A percentile compares a stretch with the other conserved stretches of the same genome.
Evolutionary conservation across 1,284 basidiomycete genomes (phyloP).

Genomic region (Pseudozyma flocculosa): DNA sequence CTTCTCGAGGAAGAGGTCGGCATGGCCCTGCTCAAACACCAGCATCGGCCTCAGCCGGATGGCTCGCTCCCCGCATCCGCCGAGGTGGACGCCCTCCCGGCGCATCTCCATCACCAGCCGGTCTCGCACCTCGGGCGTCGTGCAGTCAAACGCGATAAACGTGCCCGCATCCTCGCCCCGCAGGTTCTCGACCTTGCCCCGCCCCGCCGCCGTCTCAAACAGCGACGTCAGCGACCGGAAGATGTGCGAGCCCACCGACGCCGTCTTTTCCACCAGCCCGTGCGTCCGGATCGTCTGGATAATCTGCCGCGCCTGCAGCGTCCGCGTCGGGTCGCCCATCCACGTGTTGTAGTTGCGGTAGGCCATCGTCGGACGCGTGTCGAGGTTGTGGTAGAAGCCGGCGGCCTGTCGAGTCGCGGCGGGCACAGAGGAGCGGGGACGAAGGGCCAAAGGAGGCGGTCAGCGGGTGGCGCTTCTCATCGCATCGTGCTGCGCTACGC

Average conservation of each 20-base stretch:
- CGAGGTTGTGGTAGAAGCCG: constrained; percentile 62
- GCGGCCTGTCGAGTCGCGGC: no score
- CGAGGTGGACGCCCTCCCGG: constrained; percentile 60
- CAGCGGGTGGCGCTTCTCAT: no score
- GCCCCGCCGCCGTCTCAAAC: constrained; percentile 26
- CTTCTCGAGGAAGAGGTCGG: constrained; percentile 59
- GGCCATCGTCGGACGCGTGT: constrained; percentile 61
- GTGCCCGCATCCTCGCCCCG: constrained; percentile 62
- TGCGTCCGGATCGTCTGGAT: constrained; percentile 61
- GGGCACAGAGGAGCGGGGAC: no score
- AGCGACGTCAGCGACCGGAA: constrained; percentile 56
- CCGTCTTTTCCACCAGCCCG: constrained; percentile 59
- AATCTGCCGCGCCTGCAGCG: constrained; percentile 63
- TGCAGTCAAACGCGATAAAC: constrained; percentile 63
- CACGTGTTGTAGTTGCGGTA: constrained; percentile 62
- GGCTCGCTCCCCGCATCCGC: constrained; percentile 58
- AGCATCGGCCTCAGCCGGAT: constrained; percentile 63
- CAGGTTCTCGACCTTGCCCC: constrained; percentile 57
- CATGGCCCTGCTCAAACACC: constrained; percentile 61
- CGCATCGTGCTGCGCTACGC: no score
- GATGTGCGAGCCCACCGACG: constrained; percentile 58
- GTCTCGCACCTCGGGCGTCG: constrained; percentile 59
- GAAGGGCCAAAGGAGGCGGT: no score
- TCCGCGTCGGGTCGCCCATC: constrained; percentile 62
- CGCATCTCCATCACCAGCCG: constrained; percentile 60